Percentiles rank a stretch among this genome's conserved stretches.
These are phyloP conservation scores for Boletus tylopilopsis DNA, from an alignment of 768 basidiomycete species.

Conservation along the genomic window DNA sequence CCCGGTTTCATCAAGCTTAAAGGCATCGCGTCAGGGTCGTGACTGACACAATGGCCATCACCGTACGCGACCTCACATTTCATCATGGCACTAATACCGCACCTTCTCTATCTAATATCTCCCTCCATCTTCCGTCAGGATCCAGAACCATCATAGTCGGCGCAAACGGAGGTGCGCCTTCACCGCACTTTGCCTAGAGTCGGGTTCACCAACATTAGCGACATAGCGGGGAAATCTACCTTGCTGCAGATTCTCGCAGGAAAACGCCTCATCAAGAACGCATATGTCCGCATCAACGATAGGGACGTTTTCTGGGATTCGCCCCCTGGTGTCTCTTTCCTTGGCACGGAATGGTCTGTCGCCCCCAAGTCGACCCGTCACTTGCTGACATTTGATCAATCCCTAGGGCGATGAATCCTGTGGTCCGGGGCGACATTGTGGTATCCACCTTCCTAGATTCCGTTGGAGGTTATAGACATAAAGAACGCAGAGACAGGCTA, in stretches of 20 bases:
- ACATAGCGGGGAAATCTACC: constrained; percentile 89
- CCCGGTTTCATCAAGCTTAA: background rate
- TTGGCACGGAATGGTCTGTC: constrained; percentile 90
- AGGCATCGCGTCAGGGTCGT: background rate
- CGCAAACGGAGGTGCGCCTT: constrained; percentile 81
- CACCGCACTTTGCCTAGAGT: background rate
- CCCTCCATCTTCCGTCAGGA: constrained; percentile 64
- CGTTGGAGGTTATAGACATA: constrained; percentile 93
- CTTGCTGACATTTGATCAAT: background rate
- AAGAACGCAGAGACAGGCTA: constrained; percentile 78
- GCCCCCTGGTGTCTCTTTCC: constrained; percentile 76
- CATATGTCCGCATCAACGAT: constrained; percentile 68
- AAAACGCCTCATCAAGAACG: constrained; percentile 68
- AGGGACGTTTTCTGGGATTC: constrained; percentile 88
- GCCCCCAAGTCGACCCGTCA: background rate
- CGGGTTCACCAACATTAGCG: background rate
- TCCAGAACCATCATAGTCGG: constrained; percentile 86
- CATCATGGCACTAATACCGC: constrained; percentile 39
- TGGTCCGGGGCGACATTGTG: constrained; percentile 87
- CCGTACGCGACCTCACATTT: constrained; percentile 56
- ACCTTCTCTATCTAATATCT: constrained; percentile 62
- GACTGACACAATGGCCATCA: constrained; percentile 19
- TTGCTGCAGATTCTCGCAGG: constrained; percentile 92
- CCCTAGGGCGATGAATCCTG: constrained; percentile 92
- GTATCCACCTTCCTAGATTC: constrained; percentile 96